Base-by-base conservation (phyloP, 768 basidiomycete genomes). In the Flagelloscypha sp. region DNA sequence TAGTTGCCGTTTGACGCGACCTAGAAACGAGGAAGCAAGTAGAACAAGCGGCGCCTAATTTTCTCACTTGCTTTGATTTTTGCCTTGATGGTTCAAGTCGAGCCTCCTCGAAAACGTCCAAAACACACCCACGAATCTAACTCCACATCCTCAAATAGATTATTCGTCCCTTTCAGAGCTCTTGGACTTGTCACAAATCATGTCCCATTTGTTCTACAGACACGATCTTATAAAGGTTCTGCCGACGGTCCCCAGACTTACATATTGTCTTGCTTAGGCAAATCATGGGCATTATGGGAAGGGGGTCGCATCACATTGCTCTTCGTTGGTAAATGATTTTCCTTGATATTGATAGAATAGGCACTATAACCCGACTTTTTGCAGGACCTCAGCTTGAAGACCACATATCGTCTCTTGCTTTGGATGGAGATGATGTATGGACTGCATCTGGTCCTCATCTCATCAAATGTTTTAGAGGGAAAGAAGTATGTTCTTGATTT, bases 231-330 rank as follows among this genome's bases (percentile, higher is more conserved):
- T 50, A 93, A 92, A 54, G 87, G 87, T 17, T 76, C 87, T 15
- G 74, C 85, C 1, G 82, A 83, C 13, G 86, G 84, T 3, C 90
- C 93, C 1, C 73, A 76, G 30, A 67, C 93, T 38, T 83, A 89
- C 43, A 62, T 98, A 27, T 58, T 95, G 22, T 93, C 89, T 8
- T 92, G 86, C 49, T 59, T 97, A 6, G 93, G 94, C 5, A 75
- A 66, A 39, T 76, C 85, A 45, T 98, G 93, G 93, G 86, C 90
- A 12, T 64, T 95, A 50, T 98, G 94, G 94, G 90, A 95, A 48
- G 93, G 89, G 15, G 85, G 79, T 18, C 90, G 83, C 59, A 92
- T 98, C 87, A 70, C 68, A 21, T 60, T 98, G 38, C 68, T 97
- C 24, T 98, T 99, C 54, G 90, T 93, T 41, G 89, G 94, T 88